Percentiles rank a stretch among this genome's conserved stretches.
These are phyloP conservation scores for Favolaschia claudopus DNA, from an alignment of 768 basidiomycete species.

Conservation along the genomic window DNA sequence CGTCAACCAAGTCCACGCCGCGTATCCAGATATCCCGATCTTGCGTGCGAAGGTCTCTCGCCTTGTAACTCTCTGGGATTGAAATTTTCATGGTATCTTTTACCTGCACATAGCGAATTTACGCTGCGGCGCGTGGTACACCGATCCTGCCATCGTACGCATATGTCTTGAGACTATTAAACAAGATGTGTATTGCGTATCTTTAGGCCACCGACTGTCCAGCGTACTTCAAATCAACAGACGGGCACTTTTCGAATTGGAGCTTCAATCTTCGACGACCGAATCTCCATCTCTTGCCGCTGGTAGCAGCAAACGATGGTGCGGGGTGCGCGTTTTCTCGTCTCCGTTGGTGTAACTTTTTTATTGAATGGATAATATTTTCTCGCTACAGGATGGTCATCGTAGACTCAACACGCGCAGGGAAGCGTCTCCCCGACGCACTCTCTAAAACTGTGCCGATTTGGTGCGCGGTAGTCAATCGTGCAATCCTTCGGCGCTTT, in stretches of 20 bases:
- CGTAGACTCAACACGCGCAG: constrained; percentile 92
- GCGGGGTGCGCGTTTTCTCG: constrained; percentile 53
- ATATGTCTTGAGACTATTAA: background rate
- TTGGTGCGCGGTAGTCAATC: constrained; percentile 92
- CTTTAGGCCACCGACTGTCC: constrained; percentile 44
- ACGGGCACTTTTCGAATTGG: constrained; percentile 89
- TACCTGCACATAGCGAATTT: constrained; percentile 71
- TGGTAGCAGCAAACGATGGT: constrained; percentile 57
- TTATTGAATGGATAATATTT: background rate
- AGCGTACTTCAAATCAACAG: constrained; percentile 93
- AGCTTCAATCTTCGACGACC: constrained; percentile 83
- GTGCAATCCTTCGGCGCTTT: constrained; percentile 53
- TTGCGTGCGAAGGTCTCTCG: constrained; percentile 49
- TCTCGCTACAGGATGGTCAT: constrained; percentile 68
- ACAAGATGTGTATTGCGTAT: background rate
- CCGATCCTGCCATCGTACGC: constrained; percentile 67
- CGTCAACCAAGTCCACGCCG: constrained; percentile 59
- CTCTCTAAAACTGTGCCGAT: constrained; percentile 93
- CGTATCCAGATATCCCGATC: constrained; percentile 59
- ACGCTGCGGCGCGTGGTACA: constrained; percentile 95
- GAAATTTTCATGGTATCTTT: background rate
- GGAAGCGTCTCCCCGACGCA: constrained; percentile 94
- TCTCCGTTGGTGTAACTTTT: background rate
- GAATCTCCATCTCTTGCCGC: constrained; percentile 78
- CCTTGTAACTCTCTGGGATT: background rate